phyloP scores from a whole-genome alignment of 78 protist genomes.

The Dictyostelium brefeldianum region DNA sequence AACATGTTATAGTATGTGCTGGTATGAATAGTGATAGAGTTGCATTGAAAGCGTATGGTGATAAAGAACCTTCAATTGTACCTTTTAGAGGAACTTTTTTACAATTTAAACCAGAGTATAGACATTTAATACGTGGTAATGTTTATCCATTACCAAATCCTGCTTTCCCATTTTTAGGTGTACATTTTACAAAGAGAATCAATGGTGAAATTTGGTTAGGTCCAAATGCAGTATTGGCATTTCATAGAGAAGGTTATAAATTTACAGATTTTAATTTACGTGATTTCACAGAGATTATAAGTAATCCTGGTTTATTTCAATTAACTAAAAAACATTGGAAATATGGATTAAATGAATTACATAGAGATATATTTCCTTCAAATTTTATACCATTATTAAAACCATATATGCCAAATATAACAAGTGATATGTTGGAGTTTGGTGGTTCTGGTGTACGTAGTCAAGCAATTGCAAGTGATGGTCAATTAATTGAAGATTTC shows the following conservation, averaged over 20 bases:
- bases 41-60: neutral
- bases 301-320: conserved; percentile 12
- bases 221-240: conserved; percentile 87
- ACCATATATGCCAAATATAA: conserved; percentile 44
- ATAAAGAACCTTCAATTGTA: conserved; percentile 59
- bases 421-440: conserved; percentile 19
- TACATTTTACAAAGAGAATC: conserved; percentile 74
- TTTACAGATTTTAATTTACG: conserved; percentile 16
- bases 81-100: conserved; percentile 34
- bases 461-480: conserved; percentile 52
- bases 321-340: conserved; percentile 45
- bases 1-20: conserved; percentile 70
- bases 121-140: conserved; percentile 42
- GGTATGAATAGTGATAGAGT: conserved; percentile 80
- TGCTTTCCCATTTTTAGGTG: conserved; percentile 78
- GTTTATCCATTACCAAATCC: conserved; percentile 84
- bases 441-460: conserved; percentile 79
- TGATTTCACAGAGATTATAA: conserved; percentile 31
- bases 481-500: conserved; percentile 82
- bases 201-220: conserved; percentile 83
- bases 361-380: neutral
- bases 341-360: conserved; percentile 46
- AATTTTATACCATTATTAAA: conserved; percentile 13
- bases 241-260: conserved; percentile 73
- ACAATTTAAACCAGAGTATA: conserved; percentile 26